Base-by-base conservation (phyloP, 2,329 filamentous ascomycete genomes). In the Ophiostoma tasmaniense region DNA sequence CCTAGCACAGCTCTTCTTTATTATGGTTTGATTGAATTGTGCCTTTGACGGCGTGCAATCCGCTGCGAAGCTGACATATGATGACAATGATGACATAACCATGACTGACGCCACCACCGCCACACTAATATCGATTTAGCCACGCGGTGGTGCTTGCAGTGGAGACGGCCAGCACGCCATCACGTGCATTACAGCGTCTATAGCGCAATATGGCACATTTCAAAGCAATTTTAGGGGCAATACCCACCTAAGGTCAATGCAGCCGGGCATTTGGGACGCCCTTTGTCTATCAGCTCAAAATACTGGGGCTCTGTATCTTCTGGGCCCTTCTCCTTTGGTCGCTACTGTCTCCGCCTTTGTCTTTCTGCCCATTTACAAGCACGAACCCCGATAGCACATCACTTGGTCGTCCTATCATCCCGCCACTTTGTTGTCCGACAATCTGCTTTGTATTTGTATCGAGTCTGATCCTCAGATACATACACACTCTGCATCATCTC, bases 321-420 rank as follows among this genome's bases (percentile, higher is more conserved):
- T 65, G 61, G 66, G 65, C 68, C 66, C 64, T 69, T 66, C 65
- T 69, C 42, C 65, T 65, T 30, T 52, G 64, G 37, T 37, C 68
- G 52, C 52, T 13, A 22, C 20, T 39, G 50, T 66, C 64, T 65
- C 62, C 62, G 62, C 67, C 61, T 68, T 52, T 52, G 67, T n/a
- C 62, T 39, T 68, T 68, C 39, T 68, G 67, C 67, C 50, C 67
- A 61, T 68, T 50, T 64, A 68, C 37, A 39, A 39, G 37, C 37
- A 39, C 64, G 37, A 66, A 37, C 30, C 64, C 39, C 17, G 62
- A 65, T 64, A 68, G 33, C 17, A 37, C 42, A 20, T 45, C 14
- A 45, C 61, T 39, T 39, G 61, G 37, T 22, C 8, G 10, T 20
- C 61, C 25, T 61, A 33, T 37, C 33, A n/a, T 64, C 61, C 33